Evolutionary conservation across 2,329 filamentous ascomycete species (phyloP).

Genomic region (Knufia petricola): DNA sequence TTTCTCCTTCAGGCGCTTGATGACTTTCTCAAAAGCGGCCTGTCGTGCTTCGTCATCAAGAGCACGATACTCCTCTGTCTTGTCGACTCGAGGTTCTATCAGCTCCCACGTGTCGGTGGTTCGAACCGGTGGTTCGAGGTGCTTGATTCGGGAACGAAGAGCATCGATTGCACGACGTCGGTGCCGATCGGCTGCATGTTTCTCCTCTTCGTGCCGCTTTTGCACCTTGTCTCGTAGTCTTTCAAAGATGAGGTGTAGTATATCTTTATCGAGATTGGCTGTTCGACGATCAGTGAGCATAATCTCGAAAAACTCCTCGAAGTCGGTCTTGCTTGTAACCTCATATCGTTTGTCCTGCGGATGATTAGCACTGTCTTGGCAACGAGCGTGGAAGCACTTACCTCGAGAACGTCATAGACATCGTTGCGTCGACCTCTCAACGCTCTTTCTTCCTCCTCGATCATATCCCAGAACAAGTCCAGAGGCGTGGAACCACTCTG

Average conservation of each 20-base stretch:
- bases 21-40: conserved; percentile 81
- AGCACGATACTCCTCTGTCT: conserved; percentile 73
- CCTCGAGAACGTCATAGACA: conserved; percentile 79
- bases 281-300: conserved; percentile 82
- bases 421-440: conserved; percentile 71
- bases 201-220: conserved; percentile 75
- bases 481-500: conserved; percentile 76
- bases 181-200: conserved; percentile 68
- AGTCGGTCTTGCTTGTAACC: conserved; percentile 72
- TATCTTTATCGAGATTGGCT: conserved; percentile 73
- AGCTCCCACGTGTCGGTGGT: conserved; percentile 79
- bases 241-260: conserved; percentile 72
- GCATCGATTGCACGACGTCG: conserved; percentile 78
- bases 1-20: conserved; percentile 83
- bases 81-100: conserved; percentile 68
- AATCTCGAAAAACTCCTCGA: conserved; percentile 76
- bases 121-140: conserved; percentile 72
- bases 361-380: conserved; percentile 29
- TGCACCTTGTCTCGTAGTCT: conserved; percentile 79
- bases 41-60: conserved; percentile 74
- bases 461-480: conserved; percentile 89
- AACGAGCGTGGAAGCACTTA: conserved; percentile 38
- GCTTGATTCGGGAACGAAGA: conserved; percentile 77
- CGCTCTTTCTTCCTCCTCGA: conserved; percentile 89
- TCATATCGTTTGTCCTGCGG: conserved; percentile 80